Evolutionary conservation across 352 stramenopile species (phyloP).

Genomic region (Pythium periplocum): DNA sequence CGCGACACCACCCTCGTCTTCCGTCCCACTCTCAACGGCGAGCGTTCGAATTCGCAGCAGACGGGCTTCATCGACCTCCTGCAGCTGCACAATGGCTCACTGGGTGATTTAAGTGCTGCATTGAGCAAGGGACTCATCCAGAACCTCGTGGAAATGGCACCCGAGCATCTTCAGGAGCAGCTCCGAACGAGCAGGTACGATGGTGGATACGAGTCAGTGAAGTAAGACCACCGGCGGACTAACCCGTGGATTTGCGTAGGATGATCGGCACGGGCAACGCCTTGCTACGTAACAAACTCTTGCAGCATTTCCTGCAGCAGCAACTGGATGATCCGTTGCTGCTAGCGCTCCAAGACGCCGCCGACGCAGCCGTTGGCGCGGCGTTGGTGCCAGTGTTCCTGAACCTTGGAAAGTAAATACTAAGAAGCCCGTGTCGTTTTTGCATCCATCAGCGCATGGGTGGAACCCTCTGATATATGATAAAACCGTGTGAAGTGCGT

Average conservation of each 20-base stretch:
- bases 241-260: slow-evolving; percentile 18
- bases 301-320: slow-evolving; percentile 43
- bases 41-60: slow-evolving; percentile 37
- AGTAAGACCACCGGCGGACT: slow-evolving; percentile 1
- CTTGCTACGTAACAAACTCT: slow-evolving; percentile 52
- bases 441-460: too few species aligned
- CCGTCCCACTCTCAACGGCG: slow-evolving; percentile 60
- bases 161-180: slow-evolving; percentile 25
- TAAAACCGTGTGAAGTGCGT: background rate
- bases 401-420: background rate
- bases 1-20: slow-evolving; percentile 52
- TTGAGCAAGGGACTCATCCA: slow-evolving; percentile 58
- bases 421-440: too few species aligned
- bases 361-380: slow-evolving; percentile 54
- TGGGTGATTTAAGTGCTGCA: slow-evolving; percentile 69
- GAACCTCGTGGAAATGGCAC: slow-evolving; percentile 73
- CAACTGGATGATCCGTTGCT: slow-evolving; percentile 28
- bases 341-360: slow-evolving; percentile 38
- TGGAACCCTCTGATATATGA: background rate
- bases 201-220: background rate
- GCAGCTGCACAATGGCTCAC: slow-evolving; percentile 54
- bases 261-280: slow-evolving; percentile 75
- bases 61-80: slow-evolving; percentile 43
- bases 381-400: slow-evolving; percentile 35
- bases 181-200: slow-evolving; percentile 38